Conservation (phyloP, 1,284 basidiomycete genomes). For the Melampsora americana region DNA sequence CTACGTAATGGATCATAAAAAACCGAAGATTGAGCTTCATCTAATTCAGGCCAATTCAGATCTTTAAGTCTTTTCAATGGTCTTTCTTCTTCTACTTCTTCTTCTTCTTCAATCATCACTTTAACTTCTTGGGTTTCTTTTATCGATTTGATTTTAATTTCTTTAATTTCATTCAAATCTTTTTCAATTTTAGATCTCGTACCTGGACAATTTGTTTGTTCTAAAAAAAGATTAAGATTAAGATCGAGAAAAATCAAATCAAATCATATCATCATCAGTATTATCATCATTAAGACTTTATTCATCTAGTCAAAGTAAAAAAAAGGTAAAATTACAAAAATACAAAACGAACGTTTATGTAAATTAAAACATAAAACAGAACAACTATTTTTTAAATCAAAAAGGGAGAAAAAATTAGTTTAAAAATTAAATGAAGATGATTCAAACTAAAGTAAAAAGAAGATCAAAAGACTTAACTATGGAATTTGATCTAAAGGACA, state of each 20-base stretch:
- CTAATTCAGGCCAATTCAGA: slow-evolving; percentile 12
- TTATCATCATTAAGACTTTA: too few relatives aligned
- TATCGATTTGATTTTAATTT: background rate
- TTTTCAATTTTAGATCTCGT: background rate
- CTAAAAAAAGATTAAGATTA: background rate
- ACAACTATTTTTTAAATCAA: slow-evolving; percentile 17
- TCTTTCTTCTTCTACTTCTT: background rate
- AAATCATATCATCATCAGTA: too few relatives aligned
- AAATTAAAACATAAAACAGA: slow-evolving; percentile 18
- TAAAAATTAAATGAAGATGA: background rate
- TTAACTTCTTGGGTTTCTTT: too few relatives aligned
- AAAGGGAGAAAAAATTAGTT: background rate
- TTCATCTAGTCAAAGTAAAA: background rate
- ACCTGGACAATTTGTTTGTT: slow-evolving; percentile 25
- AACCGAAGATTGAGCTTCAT: background rate
- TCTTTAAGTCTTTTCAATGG: slow-evolving; percentile 21
- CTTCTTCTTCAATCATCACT: too few relatives aligned
- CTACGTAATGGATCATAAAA: slow-evolving; percentile 31
- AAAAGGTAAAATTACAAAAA: background rate
- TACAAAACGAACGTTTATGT: slow-evolving; percentile 15
- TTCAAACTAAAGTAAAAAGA: too few relatives aligned
- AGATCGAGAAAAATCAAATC: background rate
- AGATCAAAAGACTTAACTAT: slow-evolving; percentile 25
- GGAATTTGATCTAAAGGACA: slow-evolving; percentile 22
- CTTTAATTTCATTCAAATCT: background rate